Base-by-base conservation (phyloP, 768 basidiomycete species). In the Rhodotorula babjevae region DNA sequence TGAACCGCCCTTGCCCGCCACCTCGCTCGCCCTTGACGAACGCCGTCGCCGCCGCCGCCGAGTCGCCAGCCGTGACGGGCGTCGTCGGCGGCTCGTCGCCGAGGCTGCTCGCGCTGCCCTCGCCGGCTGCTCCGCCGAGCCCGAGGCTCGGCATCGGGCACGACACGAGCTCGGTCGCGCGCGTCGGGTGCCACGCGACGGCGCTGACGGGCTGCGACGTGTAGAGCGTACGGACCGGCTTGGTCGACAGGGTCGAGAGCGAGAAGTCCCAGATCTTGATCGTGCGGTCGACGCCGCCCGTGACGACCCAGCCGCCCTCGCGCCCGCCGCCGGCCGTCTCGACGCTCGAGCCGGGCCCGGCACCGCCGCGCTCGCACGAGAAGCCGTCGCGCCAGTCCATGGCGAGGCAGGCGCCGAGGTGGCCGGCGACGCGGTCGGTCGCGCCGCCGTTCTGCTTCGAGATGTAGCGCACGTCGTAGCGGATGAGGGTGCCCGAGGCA, bases 211-310 rank as follows among this genome's bases (percentile, higher is more conserved):
- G 65, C 33, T 71, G 72, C 2, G 68, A 68, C 12, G 65, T 42
- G 59, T 71, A 67, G 31, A 77, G 58, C 29, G 72, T 76, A 16
- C 71, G 49, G 36, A 74, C 61, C 14, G 74, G 77, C 61, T 71
- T 73, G 59, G 67, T 68, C 27, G 67, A 31, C 1, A 77, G 61
- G 10, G 46, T 73, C n/a, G 71, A 50, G 12, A 61, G 63, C 15
- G 65, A 63, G 27, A 73, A 73, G 60, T 75, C 71, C 77, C 77
- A 77, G 42, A 77, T 68, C 58, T 76, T 75, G 67, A 77, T 68
- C 63, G 72, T 76, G 36, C 61, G 56, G 66, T 77, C 77, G 42
- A 74, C 60, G 0, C 77, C 77, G 47, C 74, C 74, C 14, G 77
- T 77, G 16, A 68, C 74, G 63, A 77, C 72, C 77, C 71, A 76